phyloP scores from a whole-genome alignment of 1,284 basidiomycete genomes.

The Schizopora paradoxa region DNA sequence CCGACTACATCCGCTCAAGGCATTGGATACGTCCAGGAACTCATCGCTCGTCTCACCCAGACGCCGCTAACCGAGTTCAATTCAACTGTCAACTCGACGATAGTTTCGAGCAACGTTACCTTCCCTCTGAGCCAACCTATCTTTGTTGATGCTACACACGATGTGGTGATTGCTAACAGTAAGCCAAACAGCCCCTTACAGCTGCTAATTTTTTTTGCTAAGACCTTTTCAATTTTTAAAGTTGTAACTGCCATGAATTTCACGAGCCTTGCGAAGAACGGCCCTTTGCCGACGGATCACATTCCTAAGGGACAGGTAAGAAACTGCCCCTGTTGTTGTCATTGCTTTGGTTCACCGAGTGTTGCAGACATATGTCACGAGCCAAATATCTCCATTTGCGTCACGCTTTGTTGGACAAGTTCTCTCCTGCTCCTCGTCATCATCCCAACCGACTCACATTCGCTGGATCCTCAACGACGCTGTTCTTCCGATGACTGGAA shows the following conservation, averaged over 20 bases:
- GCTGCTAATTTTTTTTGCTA: not conserved
- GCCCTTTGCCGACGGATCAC: constrained; percentile 51
- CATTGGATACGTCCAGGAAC: constrained; percentile 80
- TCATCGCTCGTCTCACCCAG: constrained; percentile 69
- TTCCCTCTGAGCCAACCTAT: constrained; percentile 69
- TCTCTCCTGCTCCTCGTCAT: constrained; percentile 40
- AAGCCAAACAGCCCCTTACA: constrained; percentile 13
- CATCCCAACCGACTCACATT: constrained; percentile 37
- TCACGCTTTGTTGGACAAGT: constrained; percentile 57
- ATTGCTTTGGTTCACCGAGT: not conserved
- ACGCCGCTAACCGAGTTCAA: constrained; percentile 60
- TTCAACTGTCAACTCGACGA: constrained; percentile 68
- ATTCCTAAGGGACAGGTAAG: constrained; percentile 49
- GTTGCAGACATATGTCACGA: constrained; percentile 39
- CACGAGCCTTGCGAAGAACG: constrained; percentile 48
- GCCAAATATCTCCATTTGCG: constrained; percentile 49
- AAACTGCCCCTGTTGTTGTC: not conserved
- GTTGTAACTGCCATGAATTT: constrained; percentile 59
- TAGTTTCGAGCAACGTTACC: constrained; percentile 56
- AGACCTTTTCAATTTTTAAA: constrained; percentile 36
- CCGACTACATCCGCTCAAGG: constrained; percentile 53
- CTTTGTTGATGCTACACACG: constrained; percentile 83
- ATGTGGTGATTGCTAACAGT: constrained; percentile 42
- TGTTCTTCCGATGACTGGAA: constrained; percentile 56
- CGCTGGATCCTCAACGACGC: constrained; percentile 55